These are phyloP conservation scores for Graphilbum ipis-grandicollis DNA, from an alignment of 2,329 filamentous ascomycete genomes.

Conservation along the genomic window DNA sequence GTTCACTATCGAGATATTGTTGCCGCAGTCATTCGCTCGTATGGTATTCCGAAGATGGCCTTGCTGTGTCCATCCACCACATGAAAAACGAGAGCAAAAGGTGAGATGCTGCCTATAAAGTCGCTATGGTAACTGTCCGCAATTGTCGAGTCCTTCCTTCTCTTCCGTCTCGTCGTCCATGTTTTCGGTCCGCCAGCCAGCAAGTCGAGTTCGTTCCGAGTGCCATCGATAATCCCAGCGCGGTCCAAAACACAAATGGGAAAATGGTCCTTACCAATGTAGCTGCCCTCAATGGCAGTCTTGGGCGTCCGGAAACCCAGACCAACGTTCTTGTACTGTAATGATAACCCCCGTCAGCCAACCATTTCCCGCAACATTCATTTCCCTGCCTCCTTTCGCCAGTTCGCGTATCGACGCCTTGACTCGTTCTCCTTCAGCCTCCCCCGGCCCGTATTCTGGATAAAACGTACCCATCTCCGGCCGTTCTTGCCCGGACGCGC, in stretches of 20 bases:
- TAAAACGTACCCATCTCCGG: conserved; percentile 47
- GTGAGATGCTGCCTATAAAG: no score
- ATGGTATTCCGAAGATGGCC: no score
- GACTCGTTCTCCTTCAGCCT: no score
- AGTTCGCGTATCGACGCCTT: no score
- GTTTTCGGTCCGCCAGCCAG: neutral
- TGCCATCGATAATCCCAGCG: neutral
- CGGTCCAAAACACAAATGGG: neutral
- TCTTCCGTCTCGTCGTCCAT: neutral
- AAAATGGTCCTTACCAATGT: conserved; percentile 67
- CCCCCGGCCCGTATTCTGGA: no score
- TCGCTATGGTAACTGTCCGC: no score
- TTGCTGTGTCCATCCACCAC: no score
- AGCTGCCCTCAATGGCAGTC: conserved; percentile 94
- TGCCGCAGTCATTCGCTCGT: no score
- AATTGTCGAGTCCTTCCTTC: neutral
- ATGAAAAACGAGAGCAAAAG: no score
- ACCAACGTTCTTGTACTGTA: conserved; percentile 91
- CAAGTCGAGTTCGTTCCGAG: neutral
- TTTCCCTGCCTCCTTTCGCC: no score
- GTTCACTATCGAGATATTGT: no score
- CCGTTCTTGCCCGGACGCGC: conserved; percentile 78
- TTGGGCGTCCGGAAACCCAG: conserved; percentile 98
- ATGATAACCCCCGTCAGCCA: neutral
- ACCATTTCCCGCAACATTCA: no score